Evolutionary conservation across 768 basidiomycete genomes (phyloP).

Genomic region (Amanita thiersii): DNA sequence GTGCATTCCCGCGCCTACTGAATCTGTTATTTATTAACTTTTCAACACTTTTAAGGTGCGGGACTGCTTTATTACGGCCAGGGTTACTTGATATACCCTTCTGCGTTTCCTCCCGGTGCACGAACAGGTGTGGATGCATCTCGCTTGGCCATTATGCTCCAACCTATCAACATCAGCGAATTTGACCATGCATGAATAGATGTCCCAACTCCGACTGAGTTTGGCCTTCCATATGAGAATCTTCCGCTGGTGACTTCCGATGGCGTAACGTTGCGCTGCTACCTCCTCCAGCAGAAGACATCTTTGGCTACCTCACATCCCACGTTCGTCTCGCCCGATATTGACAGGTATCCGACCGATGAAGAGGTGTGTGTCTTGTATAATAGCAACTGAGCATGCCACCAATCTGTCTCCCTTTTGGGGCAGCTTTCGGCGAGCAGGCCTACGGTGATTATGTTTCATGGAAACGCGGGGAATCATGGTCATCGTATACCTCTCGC

Average conservation of each 20-base stretch:
- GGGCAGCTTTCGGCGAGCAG: conserved; percentile 38
- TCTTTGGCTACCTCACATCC: conserved; percentile 29
- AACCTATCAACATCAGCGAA: neutral
- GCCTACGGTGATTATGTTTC: conserved; percentile 90
- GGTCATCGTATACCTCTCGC: conserved; percentile 91
- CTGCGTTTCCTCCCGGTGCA: conserved; percentile 72
- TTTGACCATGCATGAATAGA: conserved; percentile 30
- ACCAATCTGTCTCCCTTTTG: neutral
- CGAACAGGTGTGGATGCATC: conserved; percentile 46
- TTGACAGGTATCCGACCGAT: conserved; percentile 34
- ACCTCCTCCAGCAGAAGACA: conserved; percentile 61
- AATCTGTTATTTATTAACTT: conserved; percentile 7
- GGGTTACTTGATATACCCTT: conserved; percentile 85
- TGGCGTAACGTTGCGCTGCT: conserved; percentile 62
- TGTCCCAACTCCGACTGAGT: conserved; percentile 63
- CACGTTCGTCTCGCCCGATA: conserved; percentile 20
- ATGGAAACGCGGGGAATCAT: conserved; percentile 82
- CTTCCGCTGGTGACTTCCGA: conserved; percentile 69
- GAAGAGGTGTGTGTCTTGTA: conserved; percentile 41
- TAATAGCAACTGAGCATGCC: neutral
- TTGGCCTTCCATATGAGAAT: conserved; percentile 68
- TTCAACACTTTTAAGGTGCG: conserved; percentile 33
- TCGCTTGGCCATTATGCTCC: conserved; percentile 7
- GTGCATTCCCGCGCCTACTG: neutral
- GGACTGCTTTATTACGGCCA: conserved; percentile 83